Percentiles rank a stretch among this genome's conserved stretches.
phyloP scores from a whole-genome alignment of 495 filamentous ascomycete genomes.

The Lasiosphaeriaceae sp. region DNA sequence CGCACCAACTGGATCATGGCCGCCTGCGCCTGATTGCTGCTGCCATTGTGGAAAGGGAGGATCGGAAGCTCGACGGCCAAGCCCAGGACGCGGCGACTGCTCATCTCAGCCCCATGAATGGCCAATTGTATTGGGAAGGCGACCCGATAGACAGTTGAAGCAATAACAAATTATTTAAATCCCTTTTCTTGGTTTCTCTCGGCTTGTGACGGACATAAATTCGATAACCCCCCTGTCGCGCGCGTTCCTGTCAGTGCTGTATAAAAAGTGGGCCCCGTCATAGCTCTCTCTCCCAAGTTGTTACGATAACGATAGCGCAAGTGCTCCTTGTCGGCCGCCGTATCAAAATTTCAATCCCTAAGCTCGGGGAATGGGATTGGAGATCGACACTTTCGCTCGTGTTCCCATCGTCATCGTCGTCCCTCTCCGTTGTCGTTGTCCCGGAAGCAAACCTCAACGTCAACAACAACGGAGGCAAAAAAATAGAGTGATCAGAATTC shows the following conservation, averaged over 20 bases:
- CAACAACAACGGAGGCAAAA: too few species aligned
- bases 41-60: constrained; percentile 6
- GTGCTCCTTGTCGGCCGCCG: constrained; percentile 8
- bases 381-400: not conserved
- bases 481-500: too few species aligned
- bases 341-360: constrained; percentile 23
- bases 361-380: not conserved
- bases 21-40: not conserved
- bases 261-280: constrained; percentile 2
- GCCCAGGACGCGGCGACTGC: constrained; percentile 20
- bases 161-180: not conserved
- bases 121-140: not conserved
- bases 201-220: not conserved
- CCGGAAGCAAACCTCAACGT: too few species aligned
- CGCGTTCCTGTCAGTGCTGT: not conserved
- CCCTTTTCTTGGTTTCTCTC: not conserved
- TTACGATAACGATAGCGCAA: constrained; percentile 14
- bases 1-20: not conserved
- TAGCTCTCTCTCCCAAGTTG: not conserved
- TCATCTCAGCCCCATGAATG: constrained; percentile 26
- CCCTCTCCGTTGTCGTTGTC: too few species aligned
- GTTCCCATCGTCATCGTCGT: too few species aligned
- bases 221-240: not conserved
- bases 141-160: too few species aligned
- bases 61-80: constrained; percentile 18